Percentiles rank a stretch among this genome's conserved stretches.
Evolutionary conservation across 176 grass and related monocot genomes (phyloP).

Genomic region (Chloris gayana): DNA sequence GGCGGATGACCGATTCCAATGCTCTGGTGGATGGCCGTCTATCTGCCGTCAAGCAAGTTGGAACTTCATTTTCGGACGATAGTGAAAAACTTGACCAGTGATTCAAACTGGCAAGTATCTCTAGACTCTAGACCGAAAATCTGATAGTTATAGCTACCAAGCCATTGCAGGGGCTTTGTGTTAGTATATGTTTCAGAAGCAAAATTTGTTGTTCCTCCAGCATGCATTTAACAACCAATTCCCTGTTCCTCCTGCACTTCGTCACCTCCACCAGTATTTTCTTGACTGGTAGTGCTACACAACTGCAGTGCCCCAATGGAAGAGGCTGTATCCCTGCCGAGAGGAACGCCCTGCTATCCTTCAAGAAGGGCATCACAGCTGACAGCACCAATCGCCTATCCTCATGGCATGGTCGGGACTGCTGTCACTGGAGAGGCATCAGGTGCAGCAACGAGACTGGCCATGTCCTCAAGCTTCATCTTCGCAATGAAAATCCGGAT

Average conservation of each 20-base stretch:
- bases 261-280: neutral
- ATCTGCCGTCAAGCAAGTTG: no score
- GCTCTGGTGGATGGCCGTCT: no score
- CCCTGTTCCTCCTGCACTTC: neutral
- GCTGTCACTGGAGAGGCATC: slow-evolving; percentile 42
- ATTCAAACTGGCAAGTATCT: no score
- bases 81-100: no score
- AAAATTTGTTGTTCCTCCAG: neutral
- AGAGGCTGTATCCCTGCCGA: slow-evolving; percentile 23
- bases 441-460: slow-evolving; percentile 43
- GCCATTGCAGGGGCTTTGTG: neutral
- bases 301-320: neutral
- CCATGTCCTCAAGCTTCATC: slow-evolving; percentile 24
- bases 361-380: slow-evolving; percentile 33
- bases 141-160: neutral
- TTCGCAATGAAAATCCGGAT: neutral
- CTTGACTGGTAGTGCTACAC: neutral
- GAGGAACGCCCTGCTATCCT: slow-evolving; percentile 29
- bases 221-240: neutral
- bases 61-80: no score
- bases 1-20: no score
- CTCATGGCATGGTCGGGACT: slow-evolving; percentile 37
- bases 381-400: neutral
- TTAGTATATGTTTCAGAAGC: neutral
- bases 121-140: neutral